Percentiles rank a stretch among this genome's conserved stretches.
phyloP scores from a whole-genome alignment of 2,329 filamentous ascomycete genomes.

The Aspergillaceae sp. region DNA sequence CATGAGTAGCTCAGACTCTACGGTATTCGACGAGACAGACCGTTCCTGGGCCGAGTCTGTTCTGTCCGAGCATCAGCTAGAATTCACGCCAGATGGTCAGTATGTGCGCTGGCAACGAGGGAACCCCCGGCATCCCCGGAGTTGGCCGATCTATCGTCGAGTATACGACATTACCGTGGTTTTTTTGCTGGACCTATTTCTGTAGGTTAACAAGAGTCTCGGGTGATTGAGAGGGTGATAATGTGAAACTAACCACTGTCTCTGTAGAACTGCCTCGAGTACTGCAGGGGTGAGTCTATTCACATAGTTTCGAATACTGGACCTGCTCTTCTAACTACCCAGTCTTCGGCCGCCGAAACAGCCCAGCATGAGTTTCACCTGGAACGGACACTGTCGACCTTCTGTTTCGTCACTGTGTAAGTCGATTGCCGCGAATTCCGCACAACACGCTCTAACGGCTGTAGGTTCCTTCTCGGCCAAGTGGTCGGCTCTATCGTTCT shows the following conservation, averaged over 20 bases:
- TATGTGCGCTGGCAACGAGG: slow-evolving; percentile 23
- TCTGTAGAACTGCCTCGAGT: slow-evolving; percentile 25
- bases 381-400: slow-evolving; percentile 18
- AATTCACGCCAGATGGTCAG: slow-evolving; percentile 21
- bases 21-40: not conserved
- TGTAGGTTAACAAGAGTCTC: slow-evolving; percentile 13
- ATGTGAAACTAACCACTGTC: not conserved
- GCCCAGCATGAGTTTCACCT: slow-evolving; percentile 20
- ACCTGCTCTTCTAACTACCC: not conserved
- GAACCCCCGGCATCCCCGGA: slow-evolving; percentile 24
- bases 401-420: slow-evolving; percentile 24
- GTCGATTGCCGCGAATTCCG: not conserved
- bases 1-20: not conserved
- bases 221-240: not conserved
- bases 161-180: slow-evolving; percentile 20
- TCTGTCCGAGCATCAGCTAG: slow-evolving; percentile 18
- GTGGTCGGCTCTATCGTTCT: slow-evolving; percentile 26
- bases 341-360: slow-evolving; percentile 23
- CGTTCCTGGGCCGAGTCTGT: not conserved
- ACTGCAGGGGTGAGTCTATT: slow-evolving; percentile 24
- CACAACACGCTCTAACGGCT: not conserved
- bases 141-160: slow-evolving; percentile 22
- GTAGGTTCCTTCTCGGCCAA: slow-evolving; percentile 29
- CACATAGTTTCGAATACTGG: not conserved
- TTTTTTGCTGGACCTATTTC: slow-evolving; percentile 25